These are phyloP conservation scores for Umbelopsis vinacea DNA, from an alignment of 192 early-diverging fungal species.

Conservation along the genomic window DNA sequence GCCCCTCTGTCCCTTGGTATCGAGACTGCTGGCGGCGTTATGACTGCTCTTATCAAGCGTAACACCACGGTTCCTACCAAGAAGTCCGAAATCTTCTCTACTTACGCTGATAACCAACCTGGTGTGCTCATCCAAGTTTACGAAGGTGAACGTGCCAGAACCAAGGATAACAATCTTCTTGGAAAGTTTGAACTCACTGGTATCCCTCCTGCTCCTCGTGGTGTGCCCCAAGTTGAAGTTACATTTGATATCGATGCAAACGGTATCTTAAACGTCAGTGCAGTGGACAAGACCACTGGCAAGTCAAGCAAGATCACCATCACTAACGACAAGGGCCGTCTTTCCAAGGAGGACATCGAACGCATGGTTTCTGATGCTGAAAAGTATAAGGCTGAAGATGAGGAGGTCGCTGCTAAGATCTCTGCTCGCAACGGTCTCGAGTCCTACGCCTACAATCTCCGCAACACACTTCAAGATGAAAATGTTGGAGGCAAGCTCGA, in stretches of 20 bases:
- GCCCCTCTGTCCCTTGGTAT: slow-evolving; percentile 97
- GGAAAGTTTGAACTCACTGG: slow-evolving; percentile 98
- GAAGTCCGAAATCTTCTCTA: slow-evolving; percentile 98
- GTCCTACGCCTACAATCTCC: slow-evolving; percentile 97
- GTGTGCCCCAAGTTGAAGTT: slow-evolving; percentile 98
- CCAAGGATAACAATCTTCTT: slow-evolving; percentile 99
- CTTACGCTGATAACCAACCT: slow-evolving; percentile 98
- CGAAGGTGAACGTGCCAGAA: slow-evolving; percentile 97
- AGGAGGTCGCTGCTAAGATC: slow-evolving; percentile 90
- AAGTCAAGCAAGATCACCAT: slow-evolving; percentile 98
- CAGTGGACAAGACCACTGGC: slow-evolving; percentile 96
- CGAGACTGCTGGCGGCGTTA: slow-evolving; percentile 98
- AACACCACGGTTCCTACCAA: slow-evolving; percentile 98
- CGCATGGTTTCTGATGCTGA: slow-evolving; percentile 98
- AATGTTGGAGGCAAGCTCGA: slow-evolving; percentile 83
- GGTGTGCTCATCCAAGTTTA: slow-evolving; percentile 97
- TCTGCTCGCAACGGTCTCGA: slow-evolving; percentile 95
- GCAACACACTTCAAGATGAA: slow-evolving; percentile 89
- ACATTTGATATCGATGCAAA: slow-evolving; percentile 96
- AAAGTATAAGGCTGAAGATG: slow-evolving; percentile 97
- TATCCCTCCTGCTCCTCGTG: slow-evolving; percentile 94
- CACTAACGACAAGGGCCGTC: slow-evolving; percentile 97
- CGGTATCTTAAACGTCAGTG: slow-evolving; percentile 94
- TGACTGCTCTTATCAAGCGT: slow-evolving; percentile 97
- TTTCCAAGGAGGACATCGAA: slow-evolving; percentile 95